Percentiles rank a stretch among this genome's conserved stretches.
These are phyloP conservation scores for Neotropicomus parvogracilis DNA, from an alignment of 1,284 basidiomycete species.

Conservation along the genomic window DNA sequence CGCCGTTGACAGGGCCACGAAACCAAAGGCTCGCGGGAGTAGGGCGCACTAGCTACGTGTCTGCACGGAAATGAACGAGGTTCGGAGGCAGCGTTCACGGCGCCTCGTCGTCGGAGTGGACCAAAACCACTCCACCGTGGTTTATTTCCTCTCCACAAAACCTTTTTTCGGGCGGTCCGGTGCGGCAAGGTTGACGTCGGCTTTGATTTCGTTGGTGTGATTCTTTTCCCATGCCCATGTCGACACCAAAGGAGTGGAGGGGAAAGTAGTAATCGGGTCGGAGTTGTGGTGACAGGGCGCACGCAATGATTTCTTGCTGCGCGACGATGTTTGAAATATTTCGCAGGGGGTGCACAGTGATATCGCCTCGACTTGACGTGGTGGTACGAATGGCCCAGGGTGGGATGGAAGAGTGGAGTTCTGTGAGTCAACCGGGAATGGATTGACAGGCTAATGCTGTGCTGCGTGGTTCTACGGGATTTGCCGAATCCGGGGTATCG, in stretches of 20 bases:
- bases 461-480: constrained; percentile 20
- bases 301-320: background rate
- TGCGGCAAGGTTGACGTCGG: background rate
- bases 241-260: background rate
- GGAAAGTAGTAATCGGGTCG: background rate
- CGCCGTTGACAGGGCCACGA: background rate
- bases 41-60: too few relatives aligned
- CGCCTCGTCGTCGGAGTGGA: background rate
- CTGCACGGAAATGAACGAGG: background rate
- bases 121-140: background rate
- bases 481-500: constrained; percentile 32
- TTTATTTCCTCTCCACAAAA: background rate
- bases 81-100: too few relatives aligned
- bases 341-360: background rate
- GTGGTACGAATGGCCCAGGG: background rate
- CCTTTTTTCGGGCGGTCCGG: background rate
- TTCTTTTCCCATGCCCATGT: background rate
- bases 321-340: too few relatives aligned
- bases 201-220: background rate
- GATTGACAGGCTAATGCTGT: too few relatives aligned
- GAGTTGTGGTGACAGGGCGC: background rate
- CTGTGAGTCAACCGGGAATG: constrained; percentile 20
- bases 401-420: background rate
- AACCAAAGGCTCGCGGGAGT: constrained; percentile 19
- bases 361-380: background rate